Evolutionary conservation across 2,329 filamentous ascomycete genomes (phyloP), one percentile per base, ranked within the genome.

Genomic region (Pseudopithomyces maydicus): DNA sequence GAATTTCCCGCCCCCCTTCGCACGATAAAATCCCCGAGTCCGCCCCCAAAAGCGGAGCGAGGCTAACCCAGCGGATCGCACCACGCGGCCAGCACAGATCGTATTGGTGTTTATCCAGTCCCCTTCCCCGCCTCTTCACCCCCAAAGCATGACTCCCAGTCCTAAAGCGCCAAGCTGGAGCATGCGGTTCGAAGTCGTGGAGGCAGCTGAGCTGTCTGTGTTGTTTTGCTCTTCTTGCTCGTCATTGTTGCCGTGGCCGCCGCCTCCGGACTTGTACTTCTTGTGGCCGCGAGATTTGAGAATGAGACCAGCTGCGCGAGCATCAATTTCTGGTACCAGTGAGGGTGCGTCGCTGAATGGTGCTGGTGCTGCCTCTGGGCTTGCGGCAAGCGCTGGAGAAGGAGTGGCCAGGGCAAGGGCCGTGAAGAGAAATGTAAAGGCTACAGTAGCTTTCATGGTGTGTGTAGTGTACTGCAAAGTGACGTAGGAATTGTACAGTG

Each of bases 371-470:
- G 55, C 54, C 38, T 57, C 62, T 55, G 64, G 58, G 14, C 62
- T 58, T 15, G 64, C 58, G 35, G 54, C 26, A 1, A 70, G 69
- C 35, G 71, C 67, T n/a, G n/a, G n/a, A n/a, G n/a, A n/a, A 52
- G 71, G 69, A 35, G 39, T 72, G 23, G 72, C 66, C 45, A 70
- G 58, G 2, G 67, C 64, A 53, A 72, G 60, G 14, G 66, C 56
- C 22, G 67, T 60, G 59, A 68, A 61, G 58, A 73, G 52, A 33
- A 73, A 49, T 12, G 64, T 55, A 42, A 65, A 50, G 48, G 59
- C 46, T 50, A 62, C 63, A 12, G 62, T 46, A 60, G 71, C 47
- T 57, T 64, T 73, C 71, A 74, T 75, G 33, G 6, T 66, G 54
- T 19, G n/a, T 41, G 15, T 19, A 39, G 3, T 26, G 10, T 39